Evolutionary conservation across 768 basidiomycete species (phyloP), one percentile per base, ranked within the genome.

Genomic region (Termitomyces sp.): DNA sequence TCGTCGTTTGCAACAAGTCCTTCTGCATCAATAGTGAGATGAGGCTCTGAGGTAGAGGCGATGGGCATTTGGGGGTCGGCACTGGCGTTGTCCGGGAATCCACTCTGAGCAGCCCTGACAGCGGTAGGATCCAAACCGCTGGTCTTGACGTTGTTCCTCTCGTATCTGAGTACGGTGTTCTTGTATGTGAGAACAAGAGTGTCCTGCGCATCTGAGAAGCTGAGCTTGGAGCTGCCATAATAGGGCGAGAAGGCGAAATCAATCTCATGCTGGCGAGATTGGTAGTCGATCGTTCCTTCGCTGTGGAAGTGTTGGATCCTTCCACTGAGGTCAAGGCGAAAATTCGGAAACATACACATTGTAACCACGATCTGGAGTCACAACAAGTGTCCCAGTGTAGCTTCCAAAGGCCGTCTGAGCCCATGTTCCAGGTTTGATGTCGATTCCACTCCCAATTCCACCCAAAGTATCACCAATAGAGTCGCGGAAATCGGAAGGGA

Each of bases 371-470:
- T 84, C 83, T 16, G 82, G 81, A 48, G 82, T 82, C 0, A 76
- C 78, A n/a, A 81, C 64, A 40, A 84, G 67, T 2, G 78, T 80
- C 16, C 82, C 83, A 0, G 70, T 69, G 64, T 71, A 83, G 1
- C 69, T 71, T 12, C 77, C 79, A 56, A 75, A 62, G 22, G 61
- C 40, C 4, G 59, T 50, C 12, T 56, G 48, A 13, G 61, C 63
- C 74, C 81, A 86, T 4, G 82, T 78, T 5, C 79, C 78, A 7
- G 59, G 71, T 69, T 86, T 80, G 56, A 88, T 62, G 2, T 83
- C 78, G 27, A 87, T 85, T 3, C 82, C 84, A 57, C 84, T 84
- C 14, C 86, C 86, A 26, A 87, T 77, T 6, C 84, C 85, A 22
- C 87, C 86, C 6, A 86, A 58, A 0, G 84, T 86, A 62, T 86